These are phyloP conservation scores for Santalum album DNA, from an alignment of 164 flowering plant genomes.

Conservation along the genomic window DNA sequence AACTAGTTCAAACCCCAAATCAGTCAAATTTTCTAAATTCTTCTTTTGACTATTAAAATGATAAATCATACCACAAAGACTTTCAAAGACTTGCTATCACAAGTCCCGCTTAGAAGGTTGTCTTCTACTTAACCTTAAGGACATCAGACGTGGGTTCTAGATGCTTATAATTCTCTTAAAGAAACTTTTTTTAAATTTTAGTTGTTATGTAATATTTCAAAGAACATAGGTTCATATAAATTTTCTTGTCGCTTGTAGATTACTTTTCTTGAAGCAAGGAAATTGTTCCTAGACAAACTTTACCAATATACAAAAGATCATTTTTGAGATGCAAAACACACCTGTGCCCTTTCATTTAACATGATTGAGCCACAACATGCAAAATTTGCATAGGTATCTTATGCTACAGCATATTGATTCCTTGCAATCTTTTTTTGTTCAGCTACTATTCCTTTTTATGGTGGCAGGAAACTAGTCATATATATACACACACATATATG, in stretches of 20 bases:
- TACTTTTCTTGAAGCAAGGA: conserved; percentile 59
- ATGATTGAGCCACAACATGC: conserved; percentile 23
- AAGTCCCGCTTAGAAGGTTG: conserved; percentile 23
- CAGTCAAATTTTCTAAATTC: neutral
- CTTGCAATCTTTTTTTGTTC: too few relatives aligned
- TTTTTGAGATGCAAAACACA: conserved; percentile 76
- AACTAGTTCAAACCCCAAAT: neutral
- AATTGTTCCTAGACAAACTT: conserved; percentile 64
- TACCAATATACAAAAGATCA: conserved; percentile 85
- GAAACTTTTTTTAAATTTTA: neutral
- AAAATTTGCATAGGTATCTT: conserved; percentile 62
- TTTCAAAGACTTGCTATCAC: conserved; percentile 36
- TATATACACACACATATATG: too few relatives aligned
- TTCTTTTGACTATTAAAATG: neutral
- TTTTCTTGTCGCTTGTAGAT: conserved; percentile 30
- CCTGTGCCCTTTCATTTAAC: conserved; percentile 61
- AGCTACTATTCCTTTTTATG: neutral
- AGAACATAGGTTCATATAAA: neutral
- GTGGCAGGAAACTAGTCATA: neutral
- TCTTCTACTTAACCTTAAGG: conserved; percentile 67
- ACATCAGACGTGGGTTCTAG: conserved; percentile 53
- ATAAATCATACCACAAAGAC: conserved; percentile 39
- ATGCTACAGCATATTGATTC: neutral
- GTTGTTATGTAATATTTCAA: neutral
- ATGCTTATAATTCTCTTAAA: too few relatives aligned